Evolutionary conservation across 257 asterid species (phyloP), one percentile per base, ranked within the genome.

Genomic region (Ehretia macrophylla): DNA sequence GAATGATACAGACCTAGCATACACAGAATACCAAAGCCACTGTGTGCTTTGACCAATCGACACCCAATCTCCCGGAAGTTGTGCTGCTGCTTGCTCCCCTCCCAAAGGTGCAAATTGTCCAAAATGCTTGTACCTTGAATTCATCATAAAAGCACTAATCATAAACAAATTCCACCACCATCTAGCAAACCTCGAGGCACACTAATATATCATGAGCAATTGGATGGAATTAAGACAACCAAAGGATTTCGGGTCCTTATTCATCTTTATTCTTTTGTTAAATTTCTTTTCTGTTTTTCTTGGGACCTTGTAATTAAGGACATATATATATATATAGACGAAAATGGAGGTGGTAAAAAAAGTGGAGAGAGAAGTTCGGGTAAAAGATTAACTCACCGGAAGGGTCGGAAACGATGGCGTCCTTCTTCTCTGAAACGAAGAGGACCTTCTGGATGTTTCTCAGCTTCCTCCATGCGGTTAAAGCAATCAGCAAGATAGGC

Each of bases 61-160:
- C 63, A 92, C 85, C 96, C 99, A 92, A 75, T 92, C 97, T 75
- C 99, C 97, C 5, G 97, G 99, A 58, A 92, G 96, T 74, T 88
- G 85, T 27, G 99, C 99, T 38, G 97, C 99, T 10, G 99, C 86
- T 64, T 92, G 96, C 79, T 88, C 97, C 23, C 96, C 97, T 68
- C 99, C 99, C 77, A 92, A 64, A 20, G 97, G 97, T 57, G 99
- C 99, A 62, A 92, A 92, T 66, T 92, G 99, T 59, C 99, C 99
- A 17, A 92, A 72, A 81, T 92, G 99, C 73, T 81, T 77, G 93
- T 92, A 92, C 83, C 98, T 91, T 64, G 14, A 80, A 35, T 51
- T 53, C 55, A 21, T 40, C 27, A 47, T 47, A 23, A 44, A 16
- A 50, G 39, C 21, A 60, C 37, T 45, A 4, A 40, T 53, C 40